phyloP scores from a whole-genome alignment of 2,329 filamentous ascomycete species.

The Pseudogymnoascus sp. region DNA sequence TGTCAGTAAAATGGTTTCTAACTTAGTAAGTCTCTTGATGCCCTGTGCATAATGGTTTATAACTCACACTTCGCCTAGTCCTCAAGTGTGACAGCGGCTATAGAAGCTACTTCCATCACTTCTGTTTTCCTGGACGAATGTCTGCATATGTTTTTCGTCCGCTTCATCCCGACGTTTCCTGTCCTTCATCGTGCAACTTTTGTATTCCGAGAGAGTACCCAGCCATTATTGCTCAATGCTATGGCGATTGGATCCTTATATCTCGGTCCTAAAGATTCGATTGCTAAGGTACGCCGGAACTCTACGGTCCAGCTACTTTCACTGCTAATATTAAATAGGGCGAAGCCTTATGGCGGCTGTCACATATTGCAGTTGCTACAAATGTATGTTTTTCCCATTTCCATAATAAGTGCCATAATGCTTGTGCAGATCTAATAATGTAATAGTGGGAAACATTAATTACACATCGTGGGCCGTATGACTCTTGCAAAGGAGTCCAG shows the following conservation, averaged over 20 bases:
- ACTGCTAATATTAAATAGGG: conserved; percentile 21
- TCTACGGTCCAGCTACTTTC: background rate
- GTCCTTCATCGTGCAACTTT: conserved; percentile 37
- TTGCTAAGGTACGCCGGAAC: conserved; percentile 27
- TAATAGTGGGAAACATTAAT: conserved; percentile 35
- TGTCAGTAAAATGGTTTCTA: conserved; percentile 36
- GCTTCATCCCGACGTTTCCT: conserved; percentile 38
- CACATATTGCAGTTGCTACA: conserved; percentile 37
- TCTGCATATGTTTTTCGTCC: conserved; percentile 38
- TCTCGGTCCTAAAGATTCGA: conserved; percentile 34
- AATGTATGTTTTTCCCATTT: conserved; percentile 23
- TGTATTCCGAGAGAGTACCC: conserved; percentile 35
- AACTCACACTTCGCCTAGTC: conserved; percentile 24
- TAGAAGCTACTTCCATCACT: conserved; percentile 35
- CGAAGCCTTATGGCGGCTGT: conserved; percentile 36
- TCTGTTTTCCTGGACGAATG: conserved; percentile 39
- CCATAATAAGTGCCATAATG: background rate
- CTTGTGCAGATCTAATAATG: background rate
- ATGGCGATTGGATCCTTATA: conserved; percentile 39
- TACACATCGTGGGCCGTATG: conserved; percentile 34
- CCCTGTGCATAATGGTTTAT: background rate
- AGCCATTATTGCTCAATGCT: conserved; percentile 35
- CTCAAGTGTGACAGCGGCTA: conserved; percentile 35
- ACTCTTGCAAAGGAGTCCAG: conserved; percentile 36
- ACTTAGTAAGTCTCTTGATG: conserved; percentile 28